Base-by-base conservation (phyloP, 148 eudicot species). In the Silene latifolia region DNA sequence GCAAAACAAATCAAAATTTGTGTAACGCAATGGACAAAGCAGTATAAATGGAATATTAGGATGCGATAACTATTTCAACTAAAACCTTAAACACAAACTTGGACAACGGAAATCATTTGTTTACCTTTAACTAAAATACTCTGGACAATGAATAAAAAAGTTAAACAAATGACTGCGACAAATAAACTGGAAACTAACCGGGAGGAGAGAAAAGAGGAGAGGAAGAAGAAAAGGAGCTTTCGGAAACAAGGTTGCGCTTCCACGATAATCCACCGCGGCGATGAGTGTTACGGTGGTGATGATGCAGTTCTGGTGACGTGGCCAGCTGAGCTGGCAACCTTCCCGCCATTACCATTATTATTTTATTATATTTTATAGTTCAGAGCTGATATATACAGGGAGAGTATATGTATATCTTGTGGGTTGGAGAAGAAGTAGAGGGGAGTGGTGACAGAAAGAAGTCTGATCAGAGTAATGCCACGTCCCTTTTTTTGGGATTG, bases 291-390 rank as follows among this genome's bases (percentile, higher is more conserved):
- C 71, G 83, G 46, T 35, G 74, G 51, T 69, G 63, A 9, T 69
- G 63, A 9, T 42, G 84, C 80, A 80, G 81, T 53, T 83, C 76
- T 47, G 79, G 78, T 58, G 86, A 81, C 17, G 88, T 71, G 18
- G 85, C 82, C 3, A 84, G 56, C 73, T 82, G 89, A n/a, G 89
- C 77, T 15, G 89, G 87, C 46, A 87, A 76, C 39, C 82, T 85
- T 71, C 83, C 81, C 78, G 90, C 88, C 96, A 90, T 90, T 68
- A 5, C 66, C 68, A 13, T 72, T 17, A 42, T n/a, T 69, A 14
- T 51, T 51, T 7, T 20, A 39, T 14, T 14, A 35, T 35, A 51
- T 2, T 18, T 15, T 21, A 11, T 7, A 6, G 44, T 39, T 39
- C 44, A 39, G 44, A 0, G 44, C 8, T 39, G 44, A 51, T 42